Base-by-base conservation (phyloP, 495 filamentous ascomycete genomes). In the Diplogelasinospora grovesii region DNA sequence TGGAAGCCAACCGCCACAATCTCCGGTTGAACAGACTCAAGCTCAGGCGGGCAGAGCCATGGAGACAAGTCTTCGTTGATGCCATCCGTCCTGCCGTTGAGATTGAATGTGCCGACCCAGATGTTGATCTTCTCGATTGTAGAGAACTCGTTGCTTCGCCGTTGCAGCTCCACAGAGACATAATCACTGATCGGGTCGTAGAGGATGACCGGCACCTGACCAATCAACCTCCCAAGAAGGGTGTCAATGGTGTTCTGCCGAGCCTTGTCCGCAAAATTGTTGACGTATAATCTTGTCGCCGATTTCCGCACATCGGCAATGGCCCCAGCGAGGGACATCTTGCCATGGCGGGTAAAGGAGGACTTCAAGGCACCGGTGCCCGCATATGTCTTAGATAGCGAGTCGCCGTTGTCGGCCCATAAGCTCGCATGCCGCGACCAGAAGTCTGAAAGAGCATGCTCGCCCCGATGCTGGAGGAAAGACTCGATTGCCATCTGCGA, bases 371-470 rank as follows among this genome's bases (percentile, higher is more conserved):
- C 92, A 1, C 93, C 92, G 7, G 92, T 98, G 23, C 92, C 92
- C 7, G 92, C 93, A 60, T 98, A 98, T 14, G 96, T 97, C 53
- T 86, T 85, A 1, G 89, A 95, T 18, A 98, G 65, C 10, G 88
- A 80, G 69, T 98, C 92, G 21, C 92, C 92, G 66, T 96, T 96
- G 59, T 98, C 92, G n/a, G 92, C 92, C 92, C 92, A 98, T 2
- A 98, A 69, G 43, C 75, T 88, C 21, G 86, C 87, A 63, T 98
- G 92, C 23, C 87, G 71, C 59, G 85, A 79, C 79, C 89, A 90
- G 50, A 97, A 83, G 53, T 97, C 92, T 1, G 82, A 72, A 22
- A 69, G 70, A 2, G 85, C 75, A 37, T 49, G 64, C 50, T 84
- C 75, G 5, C 71, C 74, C 49, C 82, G 74, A 38, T 89, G 85